Base-by-base conservation (phyloP, 371 early-diverging fungal genomes). In the Circinella minor region DNA sequence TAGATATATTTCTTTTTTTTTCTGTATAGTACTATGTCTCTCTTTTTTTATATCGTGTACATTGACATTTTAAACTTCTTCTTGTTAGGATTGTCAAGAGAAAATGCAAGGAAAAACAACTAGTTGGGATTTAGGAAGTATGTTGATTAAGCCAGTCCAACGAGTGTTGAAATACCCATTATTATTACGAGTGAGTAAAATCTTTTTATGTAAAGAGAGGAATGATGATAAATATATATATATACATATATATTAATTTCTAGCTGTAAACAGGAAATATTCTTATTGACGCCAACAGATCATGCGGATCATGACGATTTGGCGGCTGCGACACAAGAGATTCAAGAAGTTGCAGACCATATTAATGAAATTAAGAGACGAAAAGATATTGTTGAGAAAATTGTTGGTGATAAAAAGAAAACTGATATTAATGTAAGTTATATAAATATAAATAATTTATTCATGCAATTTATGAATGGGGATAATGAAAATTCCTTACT, bases 291-390 rank as follows among this genome's bases (percentile, higher is more conserved):
- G 15, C 80, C 87, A 9, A 71, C 82, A 4, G 77, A 76, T 4
- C 90, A 93, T 69, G 72, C 86, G 4, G 93, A 93, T 71, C 84
- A 81, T 67, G 77, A 77, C 34, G 72, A 89, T 15, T 74, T 93
- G 17, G 66, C 77, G 34, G 73, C 80, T 36, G 89, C 88, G 9
- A 78, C 80, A 1, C 81, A 76, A 6, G 89, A 80, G 54, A 88
- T 92, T 27, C 86, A 88, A 73, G 79, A 82, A 34, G 88, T 94
- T 1, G 96, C 94, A 2, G 94, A 93, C 60, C 88, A 89, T 57
- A 94, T 94, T 71, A 95, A 95, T 74, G 92, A 93, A 66, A 89
- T 92, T 59, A 95, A 95, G 79, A 84, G 90, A 65, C 83, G 94
- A 55, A 94, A 93, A 77, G 96, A 95, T 76, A 89, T 93, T 62